A percentile compares a stretch with the other conserved stretches of the same genome.
These are phyloP conservation scores for Globisporangium spinosum DNA, from an alignment of 352 stramenopile genomes.

Conservation along the genomic window DNA sequence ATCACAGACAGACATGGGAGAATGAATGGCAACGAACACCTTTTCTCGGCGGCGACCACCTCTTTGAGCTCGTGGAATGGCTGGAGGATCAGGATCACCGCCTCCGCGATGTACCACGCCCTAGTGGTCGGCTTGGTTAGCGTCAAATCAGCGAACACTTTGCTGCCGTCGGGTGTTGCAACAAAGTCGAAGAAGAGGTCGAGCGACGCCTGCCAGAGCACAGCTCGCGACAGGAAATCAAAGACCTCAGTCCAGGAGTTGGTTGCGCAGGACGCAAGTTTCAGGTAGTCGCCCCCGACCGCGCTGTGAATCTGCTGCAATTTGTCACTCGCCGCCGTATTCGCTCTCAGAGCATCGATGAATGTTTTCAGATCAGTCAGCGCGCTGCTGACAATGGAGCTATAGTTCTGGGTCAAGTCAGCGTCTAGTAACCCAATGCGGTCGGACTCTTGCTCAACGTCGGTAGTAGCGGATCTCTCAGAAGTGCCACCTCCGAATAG, in stretches of 20 bases:
- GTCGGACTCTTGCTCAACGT: background rate
- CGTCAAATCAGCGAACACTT: background rate
- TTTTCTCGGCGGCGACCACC: slow-evolving; percentile 32
- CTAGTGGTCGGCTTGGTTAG: slow-evolving; percentile 14
- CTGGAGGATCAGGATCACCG: slow-evolving; percentile 32
- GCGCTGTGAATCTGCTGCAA: slow-evolving; percentile 16
- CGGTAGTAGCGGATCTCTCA: background rate
- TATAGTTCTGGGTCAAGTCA: background rate
- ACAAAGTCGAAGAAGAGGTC: slow-evolving; percentile 20
- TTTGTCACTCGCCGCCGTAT: background rate
- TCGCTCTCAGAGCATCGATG: background rate
- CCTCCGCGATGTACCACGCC: slow-evolving; percentile 39
- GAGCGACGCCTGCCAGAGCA: slow-evolving; percentile 23
- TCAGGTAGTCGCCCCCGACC: background rate
- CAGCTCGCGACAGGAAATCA: slow-evolving; percentile 20
- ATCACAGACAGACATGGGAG: slow-evolving; percentile 35
- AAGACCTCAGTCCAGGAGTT: slow-evolving; percentile 24
- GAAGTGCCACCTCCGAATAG: background rate
- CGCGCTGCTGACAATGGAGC: background rate
- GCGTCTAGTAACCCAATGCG: background rate
- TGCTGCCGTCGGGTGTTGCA: slow-evolving; percentile 7
- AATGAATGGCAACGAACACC: slow-evolving; percentile 34
- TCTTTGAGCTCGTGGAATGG: slow-evolving; percentile 41
- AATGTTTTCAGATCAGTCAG: slow-evolving; percentile 9
- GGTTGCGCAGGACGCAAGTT: background rate